These are phyloP conservation scores for Phialophora verrucosa DNA, from an alignment of 2,329 filamentous ascomycete genomes.

Conservation along the genomic window DNA sequence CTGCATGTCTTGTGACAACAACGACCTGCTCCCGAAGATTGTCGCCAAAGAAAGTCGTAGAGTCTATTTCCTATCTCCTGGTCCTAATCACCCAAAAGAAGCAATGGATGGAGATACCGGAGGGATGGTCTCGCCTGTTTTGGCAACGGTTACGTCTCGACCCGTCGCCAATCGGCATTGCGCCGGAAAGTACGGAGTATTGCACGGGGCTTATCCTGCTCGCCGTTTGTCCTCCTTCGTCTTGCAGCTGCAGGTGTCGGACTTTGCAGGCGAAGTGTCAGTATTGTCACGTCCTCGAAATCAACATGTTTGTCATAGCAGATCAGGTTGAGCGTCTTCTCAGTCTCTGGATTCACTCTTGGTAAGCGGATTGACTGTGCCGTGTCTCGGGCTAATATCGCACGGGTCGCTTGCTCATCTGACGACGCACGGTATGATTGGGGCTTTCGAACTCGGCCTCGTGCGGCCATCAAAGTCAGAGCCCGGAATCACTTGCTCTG, in stretches of 20 bases:
- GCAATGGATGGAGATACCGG: conserved; percentile 18
- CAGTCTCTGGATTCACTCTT: neutral
- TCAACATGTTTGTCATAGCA: neutral
- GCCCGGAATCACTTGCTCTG: neutral
- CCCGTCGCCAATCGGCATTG: neutral
- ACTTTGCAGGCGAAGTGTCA: neutral
- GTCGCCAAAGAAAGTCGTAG: neutral
- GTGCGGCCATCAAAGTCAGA: neutral
- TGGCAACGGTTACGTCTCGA: conserved; percentile 16
- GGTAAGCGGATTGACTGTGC: neutral
- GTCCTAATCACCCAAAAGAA: neutral
- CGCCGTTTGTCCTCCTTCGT: too few relatives aligned
- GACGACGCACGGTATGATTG: conserved; percentile 5
- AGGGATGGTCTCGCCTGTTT: neutral
- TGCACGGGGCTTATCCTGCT: neutral
- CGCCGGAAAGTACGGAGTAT: neutral
- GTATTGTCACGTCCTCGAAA: neutral
- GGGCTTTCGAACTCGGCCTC: neutral
- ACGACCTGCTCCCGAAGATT: neutral
- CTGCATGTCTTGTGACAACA: neutral
- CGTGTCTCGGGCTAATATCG: conserved; percentile 12
- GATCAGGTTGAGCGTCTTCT: neutral
- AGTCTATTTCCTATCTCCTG: neutral
- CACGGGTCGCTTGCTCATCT: neutral
- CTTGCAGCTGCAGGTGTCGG: neutral